Base-by-base conservation (phyloP, 2,329 filamentous ascomycete genomes). In the Verticillium alfalfae region DNA sequence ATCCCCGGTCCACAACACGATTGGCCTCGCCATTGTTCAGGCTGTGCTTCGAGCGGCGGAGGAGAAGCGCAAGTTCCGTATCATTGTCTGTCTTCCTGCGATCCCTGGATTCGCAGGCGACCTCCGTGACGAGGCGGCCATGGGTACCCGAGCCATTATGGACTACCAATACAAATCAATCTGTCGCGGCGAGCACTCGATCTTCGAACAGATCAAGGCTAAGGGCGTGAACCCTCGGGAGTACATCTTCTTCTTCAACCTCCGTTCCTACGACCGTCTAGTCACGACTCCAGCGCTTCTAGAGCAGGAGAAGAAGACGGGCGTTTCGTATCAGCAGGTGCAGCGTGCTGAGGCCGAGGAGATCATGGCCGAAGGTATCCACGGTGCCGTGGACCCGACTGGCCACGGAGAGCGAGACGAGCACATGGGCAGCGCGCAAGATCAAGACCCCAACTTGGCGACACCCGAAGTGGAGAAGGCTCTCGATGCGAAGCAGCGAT, bases 91-190 rank as follows among this genome's bases (percentile, higher is more conserved):
- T 31, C 96, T 98, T 59, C 95, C 95, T 1, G 89, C 92, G 1
- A 89, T 99, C 62, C 94, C 95, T 8, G 95, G 94, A 0, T 99
- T 99, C 69, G 93, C 94, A 0, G 94, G 94, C 56, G 94, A 98
- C 71, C 81, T 99, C 36, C 82, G 93, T 61, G 87, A 93, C 13
- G 88, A 91, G 68, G 92, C 90, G 22, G 94, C 94, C 0, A 86
- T 86, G 1, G 94, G 94, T 10, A 98, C 94, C 0, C 79, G 92
- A 57, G 94, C 93, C 12, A 99, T 98, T 70, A 98, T 99, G 92
- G 93, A 98, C 72, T 98, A 97, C 71, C 95, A 98, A 72, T 99
- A 95, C 81, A 96, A 96, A 76, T 96, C 92, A 0, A 96, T 99
- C 66, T 92, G 90, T 70, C 89, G 95, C 55, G 95, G 95, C 6